Conservation (phyloP, 176 grass and related monocot species). For the Triticum dicoccoides region DNA sequence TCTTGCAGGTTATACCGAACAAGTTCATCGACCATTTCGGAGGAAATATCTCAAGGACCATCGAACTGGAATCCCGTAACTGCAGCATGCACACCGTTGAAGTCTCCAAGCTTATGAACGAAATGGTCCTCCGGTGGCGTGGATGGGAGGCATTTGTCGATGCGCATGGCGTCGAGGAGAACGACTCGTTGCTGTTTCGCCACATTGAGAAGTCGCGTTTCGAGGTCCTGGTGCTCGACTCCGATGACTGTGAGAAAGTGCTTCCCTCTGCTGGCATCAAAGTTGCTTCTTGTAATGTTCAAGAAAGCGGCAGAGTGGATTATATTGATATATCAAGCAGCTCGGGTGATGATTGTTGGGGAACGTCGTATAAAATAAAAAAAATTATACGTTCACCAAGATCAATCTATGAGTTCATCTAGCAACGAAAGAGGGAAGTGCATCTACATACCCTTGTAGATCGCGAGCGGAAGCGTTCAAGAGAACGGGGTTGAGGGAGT, state of each 20-base stretch:
- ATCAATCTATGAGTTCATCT: too few relatives aligned
- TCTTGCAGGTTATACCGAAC: background rate
- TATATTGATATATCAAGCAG: background rate
- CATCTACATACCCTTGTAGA: too few relatives aligned
- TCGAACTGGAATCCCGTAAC: background rate
- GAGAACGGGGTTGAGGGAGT: too few relatives aligned
- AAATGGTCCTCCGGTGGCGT: background rate
- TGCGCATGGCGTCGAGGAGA: slow-evolving; percentile 26
- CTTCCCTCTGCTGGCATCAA: slow-evolving; percentile 24
- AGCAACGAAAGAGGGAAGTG: too few relatives aligned
- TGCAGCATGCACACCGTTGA: background rate
- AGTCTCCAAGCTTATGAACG: background rate
- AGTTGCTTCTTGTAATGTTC: background rate
- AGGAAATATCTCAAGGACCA: background rate
- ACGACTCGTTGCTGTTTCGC: slow-evolving; percentile 35
- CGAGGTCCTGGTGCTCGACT: slow-evolving; percentile 36
- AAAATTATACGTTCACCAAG: too few relatives aligned
- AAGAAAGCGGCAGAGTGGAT: background rate
- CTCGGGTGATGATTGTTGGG: too few relatives aligned
- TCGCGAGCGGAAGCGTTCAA: too few relatives aligned
- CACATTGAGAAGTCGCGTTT: slow-evolving; percentile 18
- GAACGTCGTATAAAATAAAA: too few relatives aligned
- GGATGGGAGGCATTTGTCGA: background rate
- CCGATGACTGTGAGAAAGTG: slow-evolving; percentile 30
- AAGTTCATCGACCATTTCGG: background rate